Evolutionary conservation across 352 stramenopile genomes (phyloP), one percentile per base, ranked within the genome.

Genomic region (Globisporangium acanthophoron): DNA sequence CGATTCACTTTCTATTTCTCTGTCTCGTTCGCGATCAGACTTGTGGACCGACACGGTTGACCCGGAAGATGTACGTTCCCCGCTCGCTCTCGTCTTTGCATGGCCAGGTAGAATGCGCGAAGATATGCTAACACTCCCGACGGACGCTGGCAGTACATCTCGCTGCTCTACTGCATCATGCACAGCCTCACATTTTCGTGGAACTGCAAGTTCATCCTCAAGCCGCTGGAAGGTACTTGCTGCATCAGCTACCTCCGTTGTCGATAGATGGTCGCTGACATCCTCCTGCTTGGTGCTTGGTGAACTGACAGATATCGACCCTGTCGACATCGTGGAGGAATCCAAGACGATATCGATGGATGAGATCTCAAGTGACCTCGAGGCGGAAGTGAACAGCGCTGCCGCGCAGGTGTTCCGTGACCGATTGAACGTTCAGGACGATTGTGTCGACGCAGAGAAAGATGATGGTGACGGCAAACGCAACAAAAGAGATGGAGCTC

Each of bases 91-190:
- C 20, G n/a, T 48, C 13, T 15, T 47, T 21, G 16, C 9, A 2
- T 37, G 3, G 41, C n/a, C 6, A 24, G 16, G 12, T 45, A 13
- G 7, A 3, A 18, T 51, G 4, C 18, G 8, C n/a, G 52, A 9
- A 45, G 7, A 6, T 39, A 20, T 18, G 5, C n/a, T 59, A 11
- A 41, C 12, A 44, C 13, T 24, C 16, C 9, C 49, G 24, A 1
- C 39, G 47, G 20, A 31, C 16, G 49, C 55, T 5, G 51, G 31
- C 29, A 90, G 80, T 90, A 90, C 46, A 80, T 90, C n/a, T 85
- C 80, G 52, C 49, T 90, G 56, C 65, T 90, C 4, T 90, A 85
- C 65, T 90, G 78, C 58, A 90, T 88, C 63, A 82, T 78, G 60
- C 76, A 88, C 56, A 80, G 73, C 53, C 59, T 90, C 43, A 90